phyloP scores from a whole-genome alignment of 306 rosid species.

The Cucurbita argyrosperma region DNA sequence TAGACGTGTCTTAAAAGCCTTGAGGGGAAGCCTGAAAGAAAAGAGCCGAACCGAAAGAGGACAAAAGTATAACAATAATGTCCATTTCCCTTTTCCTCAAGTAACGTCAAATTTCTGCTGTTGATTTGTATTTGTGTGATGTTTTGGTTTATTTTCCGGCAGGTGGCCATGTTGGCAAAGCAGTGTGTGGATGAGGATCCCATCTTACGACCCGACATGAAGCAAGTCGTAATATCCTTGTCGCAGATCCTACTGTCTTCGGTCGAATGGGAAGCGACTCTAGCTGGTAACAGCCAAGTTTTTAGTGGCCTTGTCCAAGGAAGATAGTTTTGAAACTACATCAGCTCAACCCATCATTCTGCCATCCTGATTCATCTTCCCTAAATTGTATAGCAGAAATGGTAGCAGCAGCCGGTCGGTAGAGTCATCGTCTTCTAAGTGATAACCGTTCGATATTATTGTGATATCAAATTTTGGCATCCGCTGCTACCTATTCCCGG shows the following conservation, averaged over 20 bases:
- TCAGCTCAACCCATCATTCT: background rate
- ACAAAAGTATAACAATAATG: background rate
- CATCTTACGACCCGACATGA: constrained; percentile 86
- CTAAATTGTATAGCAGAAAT: background rate
- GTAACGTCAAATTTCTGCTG: background rate
- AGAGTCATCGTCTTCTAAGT: background rate
- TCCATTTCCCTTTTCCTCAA: background rate
- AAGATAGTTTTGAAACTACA: constrained; percentile 36
- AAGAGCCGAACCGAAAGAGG: too few relatives aligned
- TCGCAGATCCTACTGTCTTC: constrained; percentile 89
- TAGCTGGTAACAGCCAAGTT: constrained; percentile 95
- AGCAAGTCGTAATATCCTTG: constrained; percentile 64
- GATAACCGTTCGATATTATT: background rate
- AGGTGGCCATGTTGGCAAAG: constrained; percentile 85
- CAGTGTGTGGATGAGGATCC: constrained; percentile 94
- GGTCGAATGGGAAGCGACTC: constrained; percentile 98
- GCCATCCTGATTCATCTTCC: background rate
- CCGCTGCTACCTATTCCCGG: background rate
- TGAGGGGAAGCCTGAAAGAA: too few relatives aligned
- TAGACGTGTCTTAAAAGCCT: too few relatives aligned
- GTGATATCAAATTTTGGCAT: background rate
- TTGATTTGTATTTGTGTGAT: background rate
- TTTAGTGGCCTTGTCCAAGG: constrained; percentile 99
- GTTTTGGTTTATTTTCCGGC: background rate
- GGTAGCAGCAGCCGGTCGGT: background rate